Evolutionary conservation across 2,329 filamentous ascomycete species (phyloP).

Genomic region (Monilinia fructigena): DNA sequence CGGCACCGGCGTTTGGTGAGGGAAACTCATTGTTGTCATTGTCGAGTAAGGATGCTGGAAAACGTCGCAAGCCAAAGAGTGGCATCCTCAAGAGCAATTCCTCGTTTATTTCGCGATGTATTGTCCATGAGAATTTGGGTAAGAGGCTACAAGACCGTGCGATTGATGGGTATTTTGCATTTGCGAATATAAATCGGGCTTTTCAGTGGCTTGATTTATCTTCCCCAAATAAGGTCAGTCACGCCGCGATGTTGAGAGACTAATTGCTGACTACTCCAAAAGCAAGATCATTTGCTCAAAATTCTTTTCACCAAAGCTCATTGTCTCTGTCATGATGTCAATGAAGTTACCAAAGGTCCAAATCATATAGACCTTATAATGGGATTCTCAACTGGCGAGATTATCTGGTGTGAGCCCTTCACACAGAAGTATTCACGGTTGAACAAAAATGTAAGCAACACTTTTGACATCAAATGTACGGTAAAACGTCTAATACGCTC

Average conservation of each 20-base stretch:
- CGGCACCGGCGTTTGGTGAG: slow-evolving; percentile 75
- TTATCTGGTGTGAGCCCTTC: slow-evolving; percentile 98
- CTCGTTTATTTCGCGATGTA: slow-evolving; percentile 95
- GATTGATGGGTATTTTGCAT: slow-evolving; percentile 78
- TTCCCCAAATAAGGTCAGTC: slow-evolving; percentile 62
- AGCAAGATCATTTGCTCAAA: slow-evolving; percentile 90
- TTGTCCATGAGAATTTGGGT: slow-evolving; percentile 76
- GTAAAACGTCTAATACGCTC: slow-evolving; percentile 25
- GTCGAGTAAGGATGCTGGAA: slow-evolving; percentile 68
- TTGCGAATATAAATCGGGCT: slow-evolving; percentile 92
- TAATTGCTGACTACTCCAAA: slow-evolving; percentile 36
- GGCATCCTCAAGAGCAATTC: slow-evolving; percentile 99
- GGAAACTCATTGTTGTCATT: slow-evolving; percentile 72
- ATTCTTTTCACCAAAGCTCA: slow-evolving; percentile 96
- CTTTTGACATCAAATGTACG: neutral
- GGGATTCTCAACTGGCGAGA: slow-evolving; percentile 94
- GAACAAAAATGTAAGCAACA: slow-evolving; percentile 77
- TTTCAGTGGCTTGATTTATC: slow-evolving; percentile 95
- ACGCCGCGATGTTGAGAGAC: neutral
- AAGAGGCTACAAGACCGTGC: slow-evolving; percentile 80
- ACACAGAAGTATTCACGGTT: slow-evolving; percentile 92
- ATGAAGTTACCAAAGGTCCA: slow-evolving; percentile 73
- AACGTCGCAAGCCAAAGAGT: slow-evolving; percentile 92
- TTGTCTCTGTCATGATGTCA: slow-evolving; percentile 91
- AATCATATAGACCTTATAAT: slow-evolving; percentile 88